Base-by-base conservation (phyloP, 2,329 filamentous ascomycete species). In the Fusarium algeriense region DNA sequence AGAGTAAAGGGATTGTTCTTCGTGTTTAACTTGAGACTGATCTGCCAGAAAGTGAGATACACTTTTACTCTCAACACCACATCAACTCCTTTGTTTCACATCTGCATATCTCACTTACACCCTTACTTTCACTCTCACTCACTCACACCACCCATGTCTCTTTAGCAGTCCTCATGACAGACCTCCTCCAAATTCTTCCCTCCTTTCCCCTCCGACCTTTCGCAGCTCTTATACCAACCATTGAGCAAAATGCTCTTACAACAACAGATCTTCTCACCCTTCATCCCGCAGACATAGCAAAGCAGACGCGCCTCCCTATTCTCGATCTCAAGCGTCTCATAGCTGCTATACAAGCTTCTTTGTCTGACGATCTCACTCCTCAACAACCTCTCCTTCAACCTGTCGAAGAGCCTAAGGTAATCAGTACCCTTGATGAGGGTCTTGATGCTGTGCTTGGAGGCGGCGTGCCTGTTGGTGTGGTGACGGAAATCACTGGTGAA, bases 401-500 rank as follows among this genome's bases (percentile, higher is more conserved):
- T 13, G 55, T 46, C 41, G 53, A 64, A 59, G 53, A 49, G 19
- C 54, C 56, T 4, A 50, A 45, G 28, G 56, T 74, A 48, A 93
- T 98, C 81, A 97, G 92, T 83, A 97, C 93, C 0, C 87, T 98
- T 45, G 93, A 97, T 80, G 84, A 88, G 53, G 81, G 82, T 40
- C 85, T 99, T 35, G 95, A 99, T 73, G 79, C 78, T 12, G 83
- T 81, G 5, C 85, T 98, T 41, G 89, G 88, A 65, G 95, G 95
- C 50, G 96, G 96, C 23, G 88, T 98, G 60, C 92, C 92, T 2
- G 87, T 90, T 5, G 93, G 94, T 49, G 92, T 92, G 81, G 85
- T 99, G 77, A 94, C 93, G 11, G 96, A 99, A 80, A 87, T 99
- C 67, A 92, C 94, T 3, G 96, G 96, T 64, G 96, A 98, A 84